Evolutionary conservation across 305 asterid species (phyloP).

Genomic region (Solanum hybrid): DNA sequence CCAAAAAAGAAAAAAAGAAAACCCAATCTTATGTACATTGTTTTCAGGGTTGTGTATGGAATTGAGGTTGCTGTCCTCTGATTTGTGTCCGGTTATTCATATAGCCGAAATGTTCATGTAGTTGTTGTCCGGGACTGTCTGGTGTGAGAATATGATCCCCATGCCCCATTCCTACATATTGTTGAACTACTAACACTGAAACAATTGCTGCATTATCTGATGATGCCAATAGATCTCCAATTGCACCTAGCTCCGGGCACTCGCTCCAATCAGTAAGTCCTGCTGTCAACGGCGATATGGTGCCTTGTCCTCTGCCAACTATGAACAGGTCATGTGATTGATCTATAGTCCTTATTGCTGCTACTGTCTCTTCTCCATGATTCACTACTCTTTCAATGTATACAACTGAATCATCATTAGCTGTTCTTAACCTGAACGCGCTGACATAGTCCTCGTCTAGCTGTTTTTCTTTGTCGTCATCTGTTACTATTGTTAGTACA

Average conservation of each 20-base stretch:
- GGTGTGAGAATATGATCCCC: slow-evolving; percentile 37
- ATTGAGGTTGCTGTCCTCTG: slow-evolving; percentile 10
- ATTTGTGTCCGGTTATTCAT: slow-evolving; percentile 22
- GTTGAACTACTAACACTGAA: slow-evolving; percentile 85
- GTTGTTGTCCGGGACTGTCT: slow-evolving; percentile 34
- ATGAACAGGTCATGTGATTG: slow-evolving; percentile 51
- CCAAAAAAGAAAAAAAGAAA: neutral
- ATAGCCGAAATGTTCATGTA: slow-evolving; percentile 13
- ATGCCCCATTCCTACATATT: slow-evolving; percentile 45
- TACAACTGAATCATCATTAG: slow-evolving; percentile 27
- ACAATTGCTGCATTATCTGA: slow-evolving; percentile 65
- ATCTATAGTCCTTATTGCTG: slow-evolving; percentile 54
- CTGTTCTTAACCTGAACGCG: slow-evolving; percentile 43
- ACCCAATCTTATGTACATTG: neutral
- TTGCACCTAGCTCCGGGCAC: slow-evolving; percentile 88
- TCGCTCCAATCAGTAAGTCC: slow-evolving; percentile 98
- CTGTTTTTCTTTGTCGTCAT: slow-evolving; percentile 38
- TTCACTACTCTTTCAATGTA: slow-evolving; percentile 45
- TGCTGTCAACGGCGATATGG: slow-evolving; percentile 54
- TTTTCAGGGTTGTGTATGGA: slow-evolving; percentile 42
- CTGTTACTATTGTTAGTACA: slow-evolving; percentile 24
- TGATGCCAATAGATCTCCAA: slow-evolving; percentile 76
- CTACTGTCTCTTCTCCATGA: slow-evolving; percentile 79
- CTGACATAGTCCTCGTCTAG: slow-evolving; percentile 53
- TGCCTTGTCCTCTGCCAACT: slow-evolving; percentile 78